These are phyloP conservation scores for Fomitiporia mediterranea DNA, from an alignment of 1,284 basidiomycete species.

Conservation along the genomic window DNA sequence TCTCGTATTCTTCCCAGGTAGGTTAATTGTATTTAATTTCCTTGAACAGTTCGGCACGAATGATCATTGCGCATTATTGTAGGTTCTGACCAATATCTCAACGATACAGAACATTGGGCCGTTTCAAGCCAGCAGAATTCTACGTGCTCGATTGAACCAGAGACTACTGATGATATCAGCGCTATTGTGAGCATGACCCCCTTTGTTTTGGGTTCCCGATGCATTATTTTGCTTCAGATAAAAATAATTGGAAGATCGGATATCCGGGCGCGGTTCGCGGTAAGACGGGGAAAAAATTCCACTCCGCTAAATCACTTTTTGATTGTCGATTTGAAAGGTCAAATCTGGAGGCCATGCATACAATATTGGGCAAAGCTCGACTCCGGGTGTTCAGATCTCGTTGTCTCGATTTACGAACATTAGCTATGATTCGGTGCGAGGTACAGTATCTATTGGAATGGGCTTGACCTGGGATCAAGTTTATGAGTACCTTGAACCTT, in stretches of 20 bases:
- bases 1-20: slow-evolving; percentile 18
- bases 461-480: slow-evolving; percentile 25
- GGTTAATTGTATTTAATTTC: too few species aligned
- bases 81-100: slow-evolving; percentile 13
- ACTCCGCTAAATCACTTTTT: neutral
- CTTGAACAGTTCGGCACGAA: too few species aligned
- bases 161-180: slow-evolving; percentile 10
- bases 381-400: slow-evolving; percentile 26
- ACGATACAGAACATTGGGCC: slow-evolving; percentile 16
- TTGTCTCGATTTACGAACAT: slow-evolving; percentile 23
- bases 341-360: slow-evolving; percentile 26
- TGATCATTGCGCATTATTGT: too few species aligned
- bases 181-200: slow-evolving; percentile 10
- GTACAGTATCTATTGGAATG: slow-evolving; percentile 21
- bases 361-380: slow-evolving; percentile 25
- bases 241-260: slow-evolving; percentile 11
- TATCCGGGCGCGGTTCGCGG: slow-evolving; percentile 19
- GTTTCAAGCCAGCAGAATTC: slow-evolving; percentile 16
- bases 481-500: slow-evolving; percentile 22
- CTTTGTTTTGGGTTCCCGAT: neutral
- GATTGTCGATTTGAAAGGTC: slow-evolving; percentile 16
- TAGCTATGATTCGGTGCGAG: slow-evolving; percentile 15
- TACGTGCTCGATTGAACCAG: slow-evolving; percentile 19
- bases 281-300: too few species aligned
- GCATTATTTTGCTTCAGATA: neutral